Percentiles rank a stretch among this genome's conserved stretches.
phyloP scores from a whole-genome alignment of 371 early-diverging fungal genomes.

The Phascolomyces articulosus region DNA sequence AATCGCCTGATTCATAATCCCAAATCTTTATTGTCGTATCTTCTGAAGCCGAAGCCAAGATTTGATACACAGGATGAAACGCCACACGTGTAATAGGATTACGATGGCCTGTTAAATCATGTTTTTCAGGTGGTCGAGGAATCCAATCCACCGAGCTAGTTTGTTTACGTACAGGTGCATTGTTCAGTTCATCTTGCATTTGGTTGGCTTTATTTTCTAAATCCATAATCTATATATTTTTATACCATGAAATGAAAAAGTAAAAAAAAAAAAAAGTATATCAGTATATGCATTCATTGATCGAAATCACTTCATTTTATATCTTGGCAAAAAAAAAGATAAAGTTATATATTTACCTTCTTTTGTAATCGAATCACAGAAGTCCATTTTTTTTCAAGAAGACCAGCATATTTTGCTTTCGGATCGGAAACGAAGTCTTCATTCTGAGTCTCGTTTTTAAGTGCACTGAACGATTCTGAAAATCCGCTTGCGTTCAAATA shows the following conservation, averaged over 20 bases:
- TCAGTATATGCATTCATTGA: neutral
- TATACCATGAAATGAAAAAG: neutral
- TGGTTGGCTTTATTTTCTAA: constrained; percentile 78
- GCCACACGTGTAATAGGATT: constrained; percentile 81
- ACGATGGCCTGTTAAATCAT: constrained; percentile 78
- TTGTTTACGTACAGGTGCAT: constrained; percentile 66
- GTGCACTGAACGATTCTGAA: constrained; percentile 64
- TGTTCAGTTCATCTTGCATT: constrained; percentile 76
- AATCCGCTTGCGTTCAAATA: constrained; percentile 80
- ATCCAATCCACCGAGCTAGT: constrained; percentile 75
- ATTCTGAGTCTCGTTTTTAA: constrained; percentile 77
- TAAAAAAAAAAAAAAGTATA: neutral
- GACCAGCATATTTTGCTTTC: constrained; percentile 79
- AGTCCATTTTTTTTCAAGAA: constrained; percentile 95
- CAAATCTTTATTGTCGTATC: constrained; percentile 91
- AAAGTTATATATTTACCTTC: constrained; percentile 62
- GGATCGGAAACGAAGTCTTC: constrained; percentile 75
- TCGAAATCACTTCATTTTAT: neutral
- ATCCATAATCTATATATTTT: constrained; percentile 78
- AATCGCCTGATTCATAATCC: constrained; percentile 91
- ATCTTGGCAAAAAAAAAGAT: neutral
- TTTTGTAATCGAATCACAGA: constrained; percentile 90
- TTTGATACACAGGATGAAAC: constrained; percentile 86
- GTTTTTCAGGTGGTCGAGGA: constrained; percentile 81
- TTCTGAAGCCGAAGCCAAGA: constrained; percentile 89